Evolutionary conservation across 768 basidiomycete species (phyloP).

Genomic region (Tylopilus rubrobrunneus): DNA sequence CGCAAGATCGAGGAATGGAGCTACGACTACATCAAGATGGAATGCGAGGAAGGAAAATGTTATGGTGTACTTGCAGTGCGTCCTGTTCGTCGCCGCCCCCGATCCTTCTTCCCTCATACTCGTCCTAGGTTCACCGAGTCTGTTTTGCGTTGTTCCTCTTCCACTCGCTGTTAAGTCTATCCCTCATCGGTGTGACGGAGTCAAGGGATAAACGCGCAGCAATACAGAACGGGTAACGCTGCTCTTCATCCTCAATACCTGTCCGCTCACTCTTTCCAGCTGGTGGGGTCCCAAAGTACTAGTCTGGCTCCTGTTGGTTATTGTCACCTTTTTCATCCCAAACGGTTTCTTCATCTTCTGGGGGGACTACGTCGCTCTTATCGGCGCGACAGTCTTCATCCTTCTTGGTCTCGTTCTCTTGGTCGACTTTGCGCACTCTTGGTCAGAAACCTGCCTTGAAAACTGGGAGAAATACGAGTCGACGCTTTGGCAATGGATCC

Average conservation of each 20-base stretch:
- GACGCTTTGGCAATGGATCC: constrained; percentile 93
- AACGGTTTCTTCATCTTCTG: constrained; percentile 98
- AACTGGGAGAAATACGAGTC: constrained; percentile 90
- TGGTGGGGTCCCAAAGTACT: constrained; percentile 99
- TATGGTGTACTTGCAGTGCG: constrained; percentile 93
- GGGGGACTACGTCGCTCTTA: constrained; percentile 88
- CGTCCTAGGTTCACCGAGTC: constrained; percentile 79
- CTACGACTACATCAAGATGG: constrained; percentile 98
- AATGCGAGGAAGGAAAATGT: constrained; percentile 87
- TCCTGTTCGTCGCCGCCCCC: constrained; percentile 8
- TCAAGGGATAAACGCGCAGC: constrained; percentile 91
- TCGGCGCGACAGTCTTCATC: constrained; percentile 94
- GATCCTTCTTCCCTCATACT: constrained; percentile 1
- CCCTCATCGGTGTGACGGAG: constrained; percentile 83
- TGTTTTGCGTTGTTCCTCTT: constrained; percentile 93
- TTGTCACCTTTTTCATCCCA: constrained; percentile 89
- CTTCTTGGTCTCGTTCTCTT: constrained; percentile 95
- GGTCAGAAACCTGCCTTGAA: constrained; percentile 95
- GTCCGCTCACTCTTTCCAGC: constrained; percentile 38
- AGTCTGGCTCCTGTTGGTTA: constrained; percentile 79
- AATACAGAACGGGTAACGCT: constrained; percentile 88
- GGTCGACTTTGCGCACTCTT: constrained; percentile 97
- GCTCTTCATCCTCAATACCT: neutral
- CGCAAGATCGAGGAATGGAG: constrained; percentile 87
- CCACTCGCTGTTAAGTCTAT: constrained; percentile 74